phyloP scores from a whole-genome alignment of 805 yeast species.

The Kuraishia piskuri region DNA sequence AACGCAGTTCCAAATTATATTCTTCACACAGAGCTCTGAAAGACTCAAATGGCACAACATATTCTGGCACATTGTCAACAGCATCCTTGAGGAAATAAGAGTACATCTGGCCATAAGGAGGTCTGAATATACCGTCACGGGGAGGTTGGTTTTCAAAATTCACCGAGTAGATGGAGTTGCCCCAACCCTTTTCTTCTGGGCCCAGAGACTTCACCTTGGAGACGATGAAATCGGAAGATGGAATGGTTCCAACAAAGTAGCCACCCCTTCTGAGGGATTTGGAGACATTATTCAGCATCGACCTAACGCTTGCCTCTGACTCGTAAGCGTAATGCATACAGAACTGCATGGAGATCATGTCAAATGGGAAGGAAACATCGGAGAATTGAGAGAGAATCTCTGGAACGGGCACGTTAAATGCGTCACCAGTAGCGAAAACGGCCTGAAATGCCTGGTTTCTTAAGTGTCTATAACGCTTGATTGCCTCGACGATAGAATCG shows the following conservation, averaged over 20 bases:
- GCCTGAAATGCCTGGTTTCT: constrained; percentile 57
- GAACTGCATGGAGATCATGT: constrained; percentile 84
- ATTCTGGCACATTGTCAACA: constrained; percentile 93
- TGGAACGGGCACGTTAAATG: constrained; percentile 66
- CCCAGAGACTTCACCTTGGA: constrained; percentile 49
- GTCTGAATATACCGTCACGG: constrained; percentile 59
- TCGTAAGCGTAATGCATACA: constrained; percentile 94
- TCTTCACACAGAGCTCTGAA: constrained; percentile 80
- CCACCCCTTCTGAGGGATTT: constrained; percentile 77
- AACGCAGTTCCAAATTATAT: constrained; percentile 63
- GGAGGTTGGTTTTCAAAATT: constrained; percentile 76
- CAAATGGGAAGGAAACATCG: constrained; percentile 71
- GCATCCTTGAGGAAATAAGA: constrained; percentile 84
- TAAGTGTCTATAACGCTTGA: constrained; percentile 47
- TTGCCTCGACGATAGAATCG: constrained; percentile 79
- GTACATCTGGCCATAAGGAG: constrained; percentile 80
- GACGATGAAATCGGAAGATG: constrained; percentile 78
- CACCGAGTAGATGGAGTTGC: constrained; percentile 77
- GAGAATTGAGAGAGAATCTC: constrained; percentile 58
- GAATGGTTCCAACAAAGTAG: constrained; percentile 86
- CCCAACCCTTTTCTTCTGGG: constrained; percentile 59
- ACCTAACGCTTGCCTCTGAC: constrained; percentile 69
- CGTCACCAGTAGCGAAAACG: constrained; percentile 87
- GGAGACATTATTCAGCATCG: constrained; percentile 66
- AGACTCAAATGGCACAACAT: constrained; percentile 89